Base-by-base conservation (phyloP, 148 eudicot species). In the Nyssa sinensis region DNA sequence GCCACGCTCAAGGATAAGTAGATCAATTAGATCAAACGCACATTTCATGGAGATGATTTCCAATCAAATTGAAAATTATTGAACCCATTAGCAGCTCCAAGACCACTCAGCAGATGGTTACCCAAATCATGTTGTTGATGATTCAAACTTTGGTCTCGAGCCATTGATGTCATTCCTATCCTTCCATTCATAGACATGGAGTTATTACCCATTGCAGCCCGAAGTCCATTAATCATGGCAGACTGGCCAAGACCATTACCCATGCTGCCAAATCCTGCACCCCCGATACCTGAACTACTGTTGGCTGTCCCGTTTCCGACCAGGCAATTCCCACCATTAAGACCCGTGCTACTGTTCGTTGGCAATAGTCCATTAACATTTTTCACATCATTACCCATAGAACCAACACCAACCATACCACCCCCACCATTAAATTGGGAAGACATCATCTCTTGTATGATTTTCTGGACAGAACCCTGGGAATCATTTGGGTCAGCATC, bases 381-480 rank as follows among this genome's bases (percentile, higher is more conserved):
- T 80, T 93, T 93, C 75, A 84, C 73, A n/a, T 89, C 91, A 76
- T 74, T 84, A 14, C 87, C 88, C 77, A 85, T 55, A n/a, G 86
- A 74, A 57, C 82, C 80, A 69, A 80, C 71, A 59, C 88, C 91
- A 72, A 82, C 74, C 84, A 84, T 78, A 66, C 90, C 82, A 1
- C 78, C 88, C 31, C 83, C 87, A 37, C 81, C 79, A 70, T 79
- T 81, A 19, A 88, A 74, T 51, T 89, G 96, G 21, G 85, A 82
- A 10, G 88, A 81, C 95, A 90, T 91, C 93, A 94, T 87, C 39
- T 90, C 96, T 21, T 94, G 91, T 67, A 94, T 81, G 30, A 90
- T 84, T 80, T 95, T 95, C 78, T 95, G 97, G 23, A 90, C 96
- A 14, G 97, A 92, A 73, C 91, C 89, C 72, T 92, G 94, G 24